Evolutionary conservation across 2,329 filamentous ascomycete species (phyloP).

Genomic region (Phoma sp.): DNA sequence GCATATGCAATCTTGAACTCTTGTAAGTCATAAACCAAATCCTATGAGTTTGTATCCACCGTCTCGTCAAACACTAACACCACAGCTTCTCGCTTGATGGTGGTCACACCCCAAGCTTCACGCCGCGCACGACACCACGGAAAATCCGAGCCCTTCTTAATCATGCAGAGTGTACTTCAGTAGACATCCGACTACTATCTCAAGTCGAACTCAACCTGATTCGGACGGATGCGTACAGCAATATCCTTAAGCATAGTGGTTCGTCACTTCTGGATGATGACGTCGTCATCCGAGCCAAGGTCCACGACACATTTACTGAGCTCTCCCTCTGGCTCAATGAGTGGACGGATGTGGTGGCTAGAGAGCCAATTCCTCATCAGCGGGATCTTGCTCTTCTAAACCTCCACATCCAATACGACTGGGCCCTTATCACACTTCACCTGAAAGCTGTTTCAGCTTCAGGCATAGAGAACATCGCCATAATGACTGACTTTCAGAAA

Average conservation of each 20-base stretch:
- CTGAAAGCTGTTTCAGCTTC: conserved; percentile 60
- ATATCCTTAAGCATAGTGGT: conserved; percentile 24
- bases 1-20: conserved; percentile 61
- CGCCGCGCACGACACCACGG: conserved; percentile 47
- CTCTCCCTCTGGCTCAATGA: conserved; percentile 53
- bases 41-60: background rate
- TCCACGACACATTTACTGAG: conserved; percentile 36
- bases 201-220: conserved; percentile 60
- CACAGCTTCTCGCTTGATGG: conserved; percentile 51
- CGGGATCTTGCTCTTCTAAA: conserved; percentile 50
- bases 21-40: conserved; percentile 28
- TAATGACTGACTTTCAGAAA: conserved; percentile 59
- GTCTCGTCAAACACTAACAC: background rate
- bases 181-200: conserved; percentile 61
- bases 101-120: conserved; percentile 54
- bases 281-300: conserved; percentile 23
- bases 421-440: conserved; percentile 61
- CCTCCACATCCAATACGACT: conserved; percentile 61
- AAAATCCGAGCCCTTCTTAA: conserved; percentile 56
- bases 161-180: conserved; percentile 53
- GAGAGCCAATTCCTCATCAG: conserved; percentile 20
- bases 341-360: conserved; percentile 39
- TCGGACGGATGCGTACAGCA: conserved; percentile 40
- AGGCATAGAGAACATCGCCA: conserved; percentile 59
- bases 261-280: conserved; percentile 26